Conservation (phyloP, 2,329 filamentous ascomycete genomes). For the Albophoma yamanashiensis region DNA sequence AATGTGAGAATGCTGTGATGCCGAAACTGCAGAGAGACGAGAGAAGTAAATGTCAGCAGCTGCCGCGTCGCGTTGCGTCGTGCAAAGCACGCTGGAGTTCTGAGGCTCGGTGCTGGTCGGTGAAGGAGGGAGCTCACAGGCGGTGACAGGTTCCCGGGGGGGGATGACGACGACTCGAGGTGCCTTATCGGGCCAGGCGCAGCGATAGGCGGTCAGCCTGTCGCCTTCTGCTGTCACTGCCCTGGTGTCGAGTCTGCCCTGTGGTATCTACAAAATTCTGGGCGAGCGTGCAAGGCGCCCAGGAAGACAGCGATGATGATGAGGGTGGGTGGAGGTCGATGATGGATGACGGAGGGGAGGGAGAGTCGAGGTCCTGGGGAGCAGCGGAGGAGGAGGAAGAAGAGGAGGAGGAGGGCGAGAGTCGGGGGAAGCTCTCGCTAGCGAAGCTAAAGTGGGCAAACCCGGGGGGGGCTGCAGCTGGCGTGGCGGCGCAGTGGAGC, state of each 20-base stretch:
- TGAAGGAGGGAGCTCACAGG: constrained; percentile 1
- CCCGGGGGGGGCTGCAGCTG: background rate
- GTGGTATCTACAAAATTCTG: background rate
- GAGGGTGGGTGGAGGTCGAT: background rate
- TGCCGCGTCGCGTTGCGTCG: background rate
- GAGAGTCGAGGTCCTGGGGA: background rate
- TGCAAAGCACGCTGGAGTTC: background rate
- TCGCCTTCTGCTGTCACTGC: background rate
- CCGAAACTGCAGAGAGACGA: background rate
- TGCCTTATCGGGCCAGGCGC: background rate
- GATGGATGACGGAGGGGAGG: background rate
- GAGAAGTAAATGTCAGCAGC: background rate
- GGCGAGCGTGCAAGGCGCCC: background rate
- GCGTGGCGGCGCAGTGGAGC: background rate
- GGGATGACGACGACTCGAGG: background rate
- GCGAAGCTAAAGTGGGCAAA: background rate
- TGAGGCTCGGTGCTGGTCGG: background rate
- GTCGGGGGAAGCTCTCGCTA: background rate
- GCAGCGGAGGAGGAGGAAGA: background rate
- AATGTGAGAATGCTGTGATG: background rate
- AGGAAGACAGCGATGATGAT: background rate
- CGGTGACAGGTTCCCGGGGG: background rate
- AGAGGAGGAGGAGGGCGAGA: background rate
- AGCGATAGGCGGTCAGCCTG: background rate
- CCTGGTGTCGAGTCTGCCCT: background rate